These are phyloP conservation scores for Durio zibethinus DNA, from an alignment of 345 rosid species.

Conservation along the genomic window DNA sequence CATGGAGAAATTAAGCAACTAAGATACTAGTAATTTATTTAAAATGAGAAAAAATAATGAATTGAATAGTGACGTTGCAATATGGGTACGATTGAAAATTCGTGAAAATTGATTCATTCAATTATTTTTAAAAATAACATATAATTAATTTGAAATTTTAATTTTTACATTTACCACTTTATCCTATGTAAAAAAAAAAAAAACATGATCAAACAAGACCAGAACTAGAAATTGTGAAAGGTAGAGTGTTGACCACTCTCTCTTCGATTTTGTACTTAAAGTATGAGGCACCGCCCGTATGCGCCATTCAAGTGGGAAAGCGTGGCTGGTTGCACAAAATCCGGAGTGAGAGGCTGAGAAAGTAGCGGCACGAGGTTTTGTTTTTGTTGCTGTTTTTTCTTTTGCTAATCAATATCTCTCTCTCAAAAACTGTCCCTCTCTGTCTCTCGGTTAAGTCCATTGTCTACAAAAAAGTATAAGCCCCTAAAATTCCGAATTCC, in stretches of 20 bases:
- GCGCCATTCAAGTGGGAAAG: constrained; percentile 58
- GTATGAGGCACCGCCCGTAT: constrained; percentile 53
- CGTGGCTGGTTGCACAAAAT: constrained; percentile 72
- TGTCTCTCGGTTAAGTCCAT: constrained; percentile 24
- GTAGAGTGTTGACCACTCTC: neutral
- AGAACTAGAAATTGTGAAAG: neutral
- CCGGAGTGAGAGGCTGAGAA: constrained; percentile 53
- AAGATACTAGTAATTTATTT: neutral
- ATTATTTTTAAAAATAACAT: no score
- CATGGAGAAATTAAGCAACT: neutral
- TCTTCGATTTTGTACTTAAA: neutral
- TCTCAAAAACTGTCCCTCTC: constrained; percentile 26
- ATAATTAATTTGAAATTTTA: no score
- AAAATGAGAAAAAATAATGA: neutral
- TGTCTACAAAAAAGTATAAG: constrained; percentile 30
- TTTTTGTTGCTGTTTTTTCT: constrained; percentile 18
- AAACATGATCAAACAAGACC: no score
- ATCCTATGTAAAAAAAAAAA: no score
- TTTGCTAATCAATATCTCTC: constrained; percentile 16
- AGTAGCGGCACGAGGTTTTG: constrained; percentile 53
- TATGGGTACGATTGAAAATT: neutral
- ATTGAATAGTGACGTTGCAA: neutral
- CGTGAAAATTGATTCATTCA: no score
- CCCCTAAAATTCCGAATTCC: constrained; percentile 33
- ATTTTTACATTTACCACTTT: no score